Base-by-base conservation (phyloP, 139 green algal genomes). In the Edaphochlamys debaryana region DNA sequence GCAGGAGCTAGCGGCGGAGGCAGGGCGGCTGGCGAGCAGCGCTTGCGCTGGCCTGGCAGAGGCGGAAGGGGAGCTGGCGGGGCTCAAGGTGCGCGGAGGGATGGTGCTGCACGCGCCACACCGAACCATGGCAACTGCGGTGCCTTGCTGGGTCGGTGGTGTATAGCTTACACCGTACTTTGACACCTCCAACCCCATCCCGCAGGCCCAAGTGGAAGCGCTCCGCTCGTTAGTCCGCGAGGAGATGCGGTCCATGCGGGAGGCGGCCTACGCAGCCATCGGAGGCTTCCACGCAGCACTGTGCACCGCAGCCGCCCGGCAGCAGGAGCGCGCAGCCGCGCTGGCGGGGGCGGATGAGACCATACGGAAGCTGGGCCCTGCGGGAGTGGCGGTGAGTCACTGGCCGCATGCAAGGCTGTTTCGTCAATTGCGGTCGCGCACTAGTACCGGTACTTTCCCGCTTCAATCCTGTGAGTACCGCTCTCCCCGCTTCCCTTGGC, bases 231-330 rank as follows among this genome's bases (percentile, higher is more conserved):
- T 19, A 3, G 48, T 84, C 29, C 66, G 50, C 0, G 25, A 60
- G 7, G 66, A 84, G 78, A 19, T 76, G 34, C 13, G 27, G 4
- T 34, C 64, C 23, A 77, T 84, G 66, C 25, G 66, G 4, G 78
- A 84, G 2, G 78, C 64, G 7, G 48, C 78, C 9, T 84, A 84
- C 67, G 78, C 78, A 0, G 66, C 78, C 78, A 84, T 84, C 23
- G 78, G 78, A 6, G 78, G 78, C 66, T 84, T 75, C 32, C 66
- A 73, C n/a, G 76, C 76, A 34, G 76, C 76, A 25, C 67, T 62
- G 62, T 25, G 22, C 0, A 82, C 76, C n/a, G 76, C 76, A 0
- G 41, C 76, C 0, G 17, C 17, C 23, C 62, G 62, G 60, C 76
- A 74, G 29, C 42, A 40, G 25, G 63, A 82, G 42, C 62, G 76